A percentile compares a stretch with the other conserved stretches of the same genome.
phyloP scores from a whole-genome alignment of 352 stramenopile species.

The Pythium utonaiense region DNA sequence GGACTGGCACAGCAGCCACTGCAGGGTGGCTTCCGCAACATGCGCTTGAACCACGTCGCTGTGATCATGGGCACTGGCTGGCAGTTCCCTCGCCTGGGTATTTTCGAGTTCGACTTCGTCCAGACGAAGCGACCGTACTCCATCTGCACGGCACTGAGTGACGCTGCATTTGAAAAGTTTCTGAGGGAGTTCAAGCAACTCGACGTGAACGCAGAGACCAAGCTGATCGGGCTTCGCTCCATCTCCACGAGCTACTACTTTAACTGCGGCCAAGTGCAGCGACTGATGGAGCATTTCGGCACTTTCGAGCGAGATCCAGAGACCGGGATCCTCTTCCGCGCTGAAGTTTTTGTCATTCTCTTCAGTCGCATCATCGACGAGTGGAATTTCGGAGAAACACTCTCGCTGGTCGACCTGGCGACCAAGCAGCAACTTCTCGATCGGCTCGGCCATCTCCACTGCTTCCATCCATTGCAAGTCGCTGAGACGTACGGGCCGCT shows the following conservation, averaged over 20 bases:
- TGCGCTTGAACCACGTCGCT: slow-evolving; percentile 53
- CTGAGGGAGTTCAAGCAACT: slow-evolving; percentile 78
- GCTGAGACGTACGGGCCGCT: slow-evolving; percentile 50
- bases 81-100: slow-evolving; percentile 60
- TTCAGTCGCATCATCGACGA: slow-evolving; percentile 68
- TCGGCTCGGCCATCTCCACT: slow-evolving; percentile 56
- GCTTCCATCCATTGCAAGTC: slow-evolving; percentile 59
- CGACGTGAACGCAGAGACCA: slow-evolving; percentile 53
- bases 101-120: slow-evolving; percentile 77
- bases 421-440: slow-evolving; percentile 67
- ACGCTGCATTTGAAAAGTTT: slow-evolving; percentile 68
- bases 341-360: slow-evolving; percentile 70
- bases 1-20: slow-evolving; percentile 36
- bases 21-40: slow-evolving; percentile 52
- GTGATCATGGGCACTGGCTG: slow-evolving; percentile 47
- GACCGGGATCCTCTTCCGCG: slow-evolving; percentile 49
- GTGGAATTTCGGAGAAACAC: slow-evolving; percentile 58
- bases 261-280: slow-evolving; percentile 59
- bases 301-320: slow-evolving; percentile 60
- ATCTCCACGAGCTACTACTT: slow-evolving; percentile 76
- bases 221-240: slow-evolving; percentile 60
- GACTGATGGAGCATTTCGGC: slow-evolving; percentile 76
- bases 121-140: slow-evolving; percentile 49
- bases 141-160: slow-evolving; percentile 56
- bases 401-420: slow-evolving; percentile 58